These are phyloP conservation scores for Stephanodiscus minutulus DNA, from an alignment of 108 stramenopile genomes.

Conservation along the genomic window DNA sequence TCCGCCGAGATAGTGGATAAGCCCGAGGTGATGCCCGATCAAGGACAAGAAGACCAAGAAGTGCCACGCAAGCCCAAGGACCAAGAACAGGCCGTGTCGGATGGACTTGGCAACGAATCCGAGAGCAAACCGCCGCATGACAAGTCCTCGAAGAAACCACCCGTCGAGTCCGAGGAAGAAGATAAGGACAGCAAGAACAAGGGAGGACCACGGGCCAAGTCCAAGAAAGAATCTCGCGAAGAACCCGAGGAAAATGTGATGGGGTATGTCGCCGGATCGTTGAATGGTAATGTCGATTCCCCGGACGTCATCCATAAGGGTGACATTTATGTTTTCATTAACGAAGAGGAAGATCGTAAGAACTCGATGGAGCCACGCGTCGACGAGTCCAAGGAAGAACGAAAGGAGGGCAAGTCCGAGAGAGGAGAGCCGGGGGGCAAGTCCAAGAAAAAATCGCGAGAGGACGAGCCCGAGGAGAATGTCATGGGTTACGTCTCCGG, in stretches of 20 bases:
- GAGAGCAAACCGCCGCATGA: background rate
- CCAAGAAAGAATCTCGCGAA: background rate
- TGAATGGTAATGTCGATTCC: background rate
- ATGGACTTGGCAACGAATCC: background rate
- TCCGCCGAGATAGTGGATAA: background rate
- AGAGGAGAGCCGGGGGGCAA: background rate
- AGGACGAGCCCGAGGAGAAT: background rate
- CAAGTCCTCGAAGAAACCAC: background rate
- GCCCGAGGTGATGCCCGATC: background rate
- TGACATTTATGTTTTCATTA: no score
- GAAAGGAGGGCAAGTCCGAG: background rate
- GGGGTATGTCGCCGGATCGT: background rate
- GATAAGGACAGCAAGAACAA: background rate
- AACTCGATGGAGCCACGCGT: background rate
- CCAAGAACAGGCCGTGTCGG: no score
- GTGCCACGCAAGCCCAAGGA: background rate
- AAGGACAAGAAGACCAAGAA: background rate
- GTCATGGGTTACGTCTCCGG: constrained; percentile 1
- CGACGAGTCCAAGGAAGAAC: background rate
- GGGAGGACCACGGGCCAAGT: background rate
- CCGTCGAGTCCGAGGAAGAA: background rate
- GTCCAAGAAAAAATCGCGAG: background rate
- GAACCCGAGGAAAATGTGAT: background rate
- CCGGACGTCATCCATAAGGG: background rate
- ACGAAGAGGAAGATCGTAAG: no score